These are phyloP conservation scores for Arthrobotrys sinensis DNA, from an alignment of 2,329 filamentous ascomycete genomes.

Conservation along the genomic window DNA sequence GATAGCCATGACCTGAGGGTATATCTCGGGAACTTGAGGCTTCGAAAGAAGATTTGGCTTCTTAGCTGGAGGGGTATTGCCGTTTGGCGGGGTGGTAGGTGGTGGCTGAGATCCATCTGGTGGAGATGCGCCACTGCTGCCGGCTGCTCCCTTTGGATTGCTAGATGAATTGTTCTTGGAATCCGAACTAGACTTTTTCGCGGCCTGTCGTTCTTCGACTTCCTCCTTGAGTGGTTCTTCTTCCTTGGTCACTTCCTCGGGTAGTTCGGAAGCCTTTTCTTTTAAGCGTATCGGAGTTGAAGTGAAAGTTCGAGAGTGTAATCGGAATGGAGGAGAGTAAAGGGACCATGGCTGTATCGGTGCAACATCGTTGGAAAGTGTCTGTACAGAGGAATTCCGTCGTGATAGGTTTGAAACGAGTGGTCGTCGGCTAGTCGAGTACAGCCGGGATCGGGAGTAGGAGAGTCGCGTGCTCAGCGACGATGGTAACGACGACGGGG, in stretches of 20 bases:
- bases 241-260: slow-evolving; percentile 68
- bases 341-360: slow-evolving; percentile 54
- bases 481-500: slow-evolving; percentile 14
- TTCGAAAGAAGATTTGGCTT: slow-evolving; percentile 84
- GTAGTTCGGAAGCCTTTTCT: slow-evolving; percentile 67
- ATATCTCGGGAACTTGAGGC: slow-evolving; percentile 90
- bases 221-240: slow-evolving; percentile 65
- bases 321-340: slow-evolving; percentile 63
- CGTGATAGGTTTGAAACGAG: slow-evolving; percentile 27
- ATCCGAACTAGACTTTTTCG: slow-evolving; percentile 69
- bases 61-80: slow-evolving; percentile 73
- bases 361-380: slow-evolving; percentile 12
- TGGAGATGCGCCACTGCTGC: slow-evolving; percentile 73
- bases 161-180: slow-evolving; percentile 62
- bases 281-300: slow-evolving; percentile 65
- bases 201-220: slow-evolving; percentile 70
- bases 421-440: slow-evolving; percentile 35
- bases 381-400: slow-evolving; percentile 23
- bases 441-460: slow-evolving; percentile 26
- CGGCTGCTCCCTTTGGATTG: slow-evolving; percentile 73
- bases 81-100: slow-evolving; percentile 69
- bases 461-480: slow-evolving; percentile 44
- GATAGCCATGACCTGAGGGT: slow-evolving; percentile 97
- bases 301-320: slow-evolving; percentile 67
- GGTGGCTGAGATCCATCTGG: slow-evolving; percentile 69